These are phyloP conservation scores for Ogataea parapolymorpha DNA, from an alignment of 805 yeast species.

Conservation along the genomic window DNA sequence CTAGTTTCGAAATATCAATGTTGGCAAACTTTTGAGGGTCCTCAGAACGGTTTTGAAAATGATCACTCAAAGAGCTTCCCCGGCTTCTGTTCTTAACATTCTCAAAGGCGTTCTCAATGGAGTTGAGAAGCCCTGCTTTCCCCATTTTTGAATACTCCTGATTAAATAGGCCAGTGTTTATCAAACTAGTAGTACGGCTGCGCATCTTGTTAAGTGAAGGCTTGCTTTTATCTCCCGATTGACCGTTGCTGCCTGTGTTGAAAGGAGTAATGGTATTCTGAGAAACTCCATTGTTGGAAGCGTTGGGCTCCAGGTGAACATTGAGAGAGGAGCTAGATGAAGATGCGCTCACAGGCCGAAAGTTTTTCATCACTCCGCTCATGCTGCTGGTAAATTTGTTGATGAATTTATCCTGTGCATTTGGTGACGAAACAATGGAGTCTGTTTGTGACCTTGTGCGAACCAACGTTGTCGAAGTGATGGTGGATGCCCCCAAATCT, in stretches of 20 bases:
- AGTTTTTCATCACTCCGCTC: slow-evolving; percentile 35
- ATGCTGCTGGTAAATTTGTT: slow-evolving; percentile 31
- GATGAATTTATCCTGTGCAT: slow-evolving; percentile 27
- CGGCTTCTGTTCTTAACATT: slow-evolving; percentile 32
- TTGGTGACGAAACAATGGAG: slow-evolving; percentile 14
- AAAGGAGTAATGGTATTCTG: slow-evolving; percentile 2
- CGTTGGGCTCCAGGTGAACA: slow-evolving; percentile 11
- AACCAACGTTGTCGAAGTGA: slow-evolving; percentile 10
- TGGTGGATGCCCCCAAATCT: slow-evolving; percentile 9
- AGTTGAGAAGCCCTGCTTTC: slow-evolving; percentile 23
- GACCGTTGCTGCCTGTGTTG: neutral
- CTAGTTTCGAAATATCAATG: slow-evolving; percentile 14
- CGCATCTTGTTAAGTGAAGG: slow-evolving; percentile 19
- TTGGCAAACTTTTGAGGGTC: neutral
- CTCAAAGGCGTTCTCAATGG: slow-evolving; percentile 34
- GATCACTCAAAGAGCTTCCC: slow-evolving; percentile 23
- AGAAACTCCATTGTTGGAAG: neutral
- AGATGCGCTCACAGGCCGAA: slow-evolving; percentile 33
- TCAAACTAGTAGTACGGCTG: slow-evolving; percentile 33
- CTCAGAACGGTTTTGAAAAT: slow-evolving; percentile 1
- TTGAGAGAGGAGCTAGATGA: slow-evolving; percentile 32
- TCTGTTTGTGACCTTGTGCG: slow-evolving; percentile 11
- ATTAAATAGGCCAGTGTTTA: slow-evolving; percentile 15
- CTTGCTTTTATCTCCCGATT: neutral
- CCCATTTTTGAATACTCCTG: slow-evolving; percentile 3